phyloP scores from a whole-genome alignment of 2,329 filamentous ascomycete species.

The Cladosporium oxysporum region DNA sequence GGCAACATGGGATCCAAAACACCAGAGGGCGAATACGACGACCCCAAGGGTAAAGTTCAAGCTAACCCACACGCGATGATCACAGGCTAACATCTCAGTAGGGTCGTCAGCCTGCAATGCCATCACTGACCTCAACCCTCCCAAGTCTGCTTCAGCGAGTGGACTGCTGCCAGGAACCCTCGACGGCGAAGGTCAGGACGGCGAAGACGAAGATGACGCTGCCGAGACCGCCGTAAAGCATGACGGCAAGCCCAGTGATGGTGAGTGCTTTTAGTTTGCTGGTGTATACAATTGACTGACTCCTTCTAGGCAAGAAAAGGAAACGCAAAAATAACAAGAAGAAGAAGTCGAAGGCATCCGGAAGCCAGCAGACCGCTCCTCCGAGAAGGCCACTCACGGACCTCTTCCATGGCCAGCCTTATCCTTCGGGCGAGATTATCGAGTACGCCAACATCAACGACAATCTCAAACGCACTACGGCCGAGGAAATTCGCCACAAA shows the following conservation, averaged over 20 bases:
- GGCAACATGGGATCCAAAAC: constrained; percentile 50
- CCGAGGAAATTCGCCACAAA: constrained; percentile 80
- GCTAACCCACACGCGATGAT: background rate
- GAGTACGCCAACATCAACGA: constrained; percentile 68
- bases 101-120: constrained; percentile 32
- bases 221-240: constrained; percentile 17
- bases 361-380: constrained; percentile 78
- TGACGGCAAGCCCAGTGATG: constrained; percentile 3
- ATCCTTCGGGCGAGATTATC: constrained; percentile 75
- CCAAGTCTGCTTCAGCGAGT: constrained; percentile 38
- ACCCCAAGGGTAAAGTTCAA: constrained; percentile 45
- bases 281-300: constrained; percentile 16
- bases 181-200: constrained; percentile 35
- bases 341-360: constrained; percentile 69
- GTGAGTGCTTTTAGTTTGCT: background rate
- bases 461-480: constrained; percentile 76
- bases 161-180: constrained; percentile 39
- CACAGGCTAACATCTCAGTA: constrained; percentile 22
- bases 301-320: constrained; percentile 25
- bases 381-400: constrained; percentile 72
- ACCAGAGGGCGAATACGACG: constrained; percentile 67
- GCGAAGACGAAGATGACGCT: constrained; percentile 26
- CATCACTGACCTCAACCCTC: constrained; percentile 36
- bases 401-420: constrained; percentile 71
- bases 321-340: constrained; percentile 48